phyloP scores from a whole-genome alignment of 2,329 filamentous ascomycete genomes.

The Penicillium sp. region DNA sequence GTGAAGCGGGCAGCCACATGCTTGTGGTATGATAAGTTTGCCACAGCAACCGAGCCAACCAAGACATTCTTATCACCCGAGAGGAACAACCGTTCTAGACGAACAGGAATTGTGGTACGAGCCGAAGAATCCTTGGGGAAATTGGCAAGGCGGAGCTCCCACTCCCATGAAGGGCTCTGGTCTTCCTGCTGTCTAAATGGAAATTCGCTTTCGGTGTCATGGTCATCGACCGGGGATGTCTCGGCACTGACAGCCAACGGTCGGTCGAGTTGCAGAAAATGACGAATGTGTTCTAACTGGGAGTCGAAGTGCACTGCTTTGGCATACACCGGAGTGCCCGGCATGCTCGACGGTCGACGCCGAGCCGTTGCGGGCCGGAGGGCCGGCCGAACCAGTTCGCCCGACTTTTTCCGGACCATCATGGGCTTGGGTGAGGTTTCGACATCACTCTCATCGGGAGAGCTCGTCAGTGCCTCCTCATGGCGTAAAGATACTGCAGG shows the following conservation, averaged over 20 bases:
- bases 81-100: slow-evolving; percentile 81
- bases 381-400: slow-evolving; percentile 90
- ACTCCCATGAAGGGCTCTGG: slow-evolving; percentile 65
- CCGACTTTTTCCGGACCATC: slow-evolving; percentile 97
- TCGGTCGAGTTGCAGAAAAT: slow-evolving; percentile 90
- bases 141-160: slow-evolving; percentile 83
- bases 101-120: slow-evolving; percentile 64
- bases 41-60: slow-evolving; percentile 78
- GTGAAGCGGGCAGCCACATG: slow-evolving; percentile 89
- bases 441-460: slow-evolving; percentile 54
- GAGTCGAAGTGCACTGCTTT: slow-evolving; percentile 99
- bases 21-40: slow-evolving; percentile 90
- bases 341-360: slow-evolving; percentile 90
- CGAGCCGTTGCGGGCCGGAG: slow-evolving; percentile 72
- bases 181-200: slow-evolving; percentile 66
- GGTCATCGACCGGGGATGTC: slow-evolving; percentile 84
- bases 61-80: slow-evolving; percentile 85
- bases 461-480: slow-evolving; percentile 44
- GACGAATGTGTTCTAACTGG: slow-evolving; percentile 90
- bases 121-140: slow-evolving; percentile 70
- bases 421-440: slow-evolving; percentile 71
- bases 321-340: slow-evolving; percentile 90
- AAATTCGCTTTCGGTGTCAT: slow-evolving; percentile 86
- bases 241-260: slow-evolving; percentile 95
- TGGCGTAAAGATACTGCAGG: slow-evolving; percentile 48